A percentile compares a stretch with the other conserved stretches of the same genome.
Evolutionary conservation across 2,329 filamentous ascomycete genomes (phyloP).

Genomic region (Penicillium sp.): DNA sequence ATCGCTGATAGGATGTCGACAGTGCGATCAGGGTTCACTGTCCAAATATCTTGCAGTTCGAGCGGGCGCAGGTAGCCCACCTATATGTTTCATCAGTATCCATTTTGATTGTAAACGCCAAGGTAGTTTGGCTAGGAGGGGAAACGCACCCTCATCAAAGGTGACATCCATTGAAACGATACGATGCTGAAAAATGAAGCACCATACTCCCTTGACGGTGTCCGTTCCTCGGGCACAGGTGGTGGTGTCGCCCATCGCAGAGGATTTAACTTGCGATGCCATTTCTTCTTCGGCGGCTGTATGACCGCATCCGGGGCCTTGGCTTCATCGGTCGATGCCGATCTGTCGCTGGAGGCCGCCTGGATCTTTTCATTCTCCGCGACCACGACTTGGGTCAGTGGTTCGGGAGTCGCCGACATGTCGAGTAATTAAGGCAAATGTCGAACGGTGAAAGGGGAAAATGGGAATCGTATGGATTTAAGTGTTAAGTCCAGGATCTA

Average conservation of each 20-base stretch:
- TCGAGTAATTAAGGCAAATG: neutral
- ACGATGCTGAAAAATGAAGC: conserved; percentile 70
- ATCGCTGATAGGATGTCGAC: conserved; percentile 64
- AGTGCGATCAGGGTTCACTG: conserved; percentile 73
- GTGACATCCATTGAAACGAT: conserved; percentile 85
- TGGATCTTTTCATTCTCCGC: conserved; percentile 18
- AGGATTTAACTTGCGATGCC: conserved; percentile 43
- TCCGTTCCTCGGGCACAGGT: conserved; percentile 52
- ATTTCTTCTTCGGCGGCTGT: conserved; percentile 22
- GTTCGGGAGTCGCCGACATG: conserved; percentile 16
- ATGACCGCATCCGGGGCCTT: conserved; percentile 9
- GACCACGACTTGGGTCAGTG: conserved; percentile 15
- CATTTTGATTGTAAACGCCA: conserved; percentile 3
- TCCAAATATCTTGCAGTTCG: conserved; percentile 80
- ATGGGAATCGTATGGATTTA: neutral
- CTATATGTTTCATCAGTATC: conserved; percentile 38
- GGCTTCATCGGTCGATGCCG: conserved; percentile 13
- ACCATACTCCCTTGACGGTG: conserved; percentile 61
- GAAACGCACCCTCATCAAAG: conserved; percentile 67
- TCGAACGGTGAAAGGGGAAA: neutral
- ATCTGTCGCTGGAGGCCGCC: conserved; percentile 9
- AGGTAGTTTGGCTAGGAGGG: conserved; percentile 1
- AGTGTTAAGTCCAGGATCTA: conserved; percentile 1
- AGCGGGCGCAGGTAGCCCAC: conserved; percentile 80
- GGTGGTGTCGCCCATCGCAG: conserved; percentile 47